A percentile compares a stretch with the other conserved stretches of the same genome.
phyloP scores from a whole-genome alignment of 2,329 filamentous ascomycete genomes.

The Colletotrichum sojae region DNA sequence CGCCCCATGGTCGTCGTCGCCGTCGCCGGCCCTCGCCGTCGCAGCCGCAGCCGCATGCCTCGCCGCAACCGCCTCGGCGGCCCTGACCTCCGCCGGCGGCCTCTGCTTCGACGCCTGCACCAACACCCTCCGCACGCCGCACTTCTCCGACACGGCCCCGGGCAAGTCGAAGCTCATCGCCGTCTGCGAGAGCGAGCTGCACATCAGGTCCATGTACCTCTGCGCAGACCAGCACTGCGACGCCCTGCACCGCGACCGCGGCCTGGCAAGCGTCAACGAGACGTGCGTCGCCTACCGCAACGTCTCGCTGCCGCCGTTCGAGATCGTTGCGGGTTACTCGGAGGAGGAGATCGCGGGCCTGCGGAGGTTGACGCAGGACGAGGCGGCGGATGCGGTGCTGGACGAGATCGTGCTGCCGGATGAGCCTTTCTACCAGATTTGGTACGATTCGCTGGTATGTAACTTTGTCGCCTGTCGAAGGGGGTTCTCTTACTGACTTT shows the following conservation, averaged over 20 bases:
- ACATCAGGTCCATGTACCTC: constrained; percentile 52
- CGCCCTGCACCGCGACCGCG: constrained; percentile 43
- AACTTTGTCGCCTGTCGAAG: not conserved
- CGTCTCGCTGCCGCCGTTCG: constrained; percentile 51
- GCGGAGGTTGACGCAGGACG: constrained; percentile 48
- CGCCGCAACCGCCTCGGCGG: constrained; percentile 21
- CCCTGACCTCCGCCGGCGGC: constrained; percentile 18
- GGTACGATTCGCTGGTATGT: constrained; percentile 56
- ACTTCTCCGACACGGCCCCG: constrained; percentile 49
- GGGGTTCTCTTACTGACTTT: not conserved
- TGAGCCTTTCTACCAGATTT: constrained; percentile 49
- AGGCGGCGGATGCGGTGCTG: constrained; percentile 43
- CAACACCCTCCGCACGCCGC: constrained; percentile 46
- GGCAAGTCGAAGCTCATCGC: constrained; percentile 41
- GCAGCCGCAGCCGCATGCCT: constrained; percentile 23
- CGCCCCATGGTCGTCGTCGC: constrained; percentile 16
- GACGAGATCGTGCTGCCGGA: constrained; percentile 53
- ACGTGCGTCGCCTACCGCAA: constrained; percentile 50
- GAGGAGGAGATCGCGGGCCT: constrained; percentile 50
- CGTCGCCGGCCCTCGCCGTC: not conserved
- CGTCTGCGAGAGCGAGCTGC: constrained; percentile 49
- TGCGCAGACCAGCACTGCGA: constrained; percentile 55
- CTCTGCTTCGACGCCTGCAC: constrained; percentile 52
- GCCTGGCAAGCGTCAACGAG: constrained; percentile 49
- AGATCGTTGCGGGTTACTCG: constrained; percentile 52